Evolutionary conservation across 371 early-diverging fungal genomes (phyloP), one percentile per base, ranked within the genome.

Genomic region (Lichtheimia ornata): DNA sequence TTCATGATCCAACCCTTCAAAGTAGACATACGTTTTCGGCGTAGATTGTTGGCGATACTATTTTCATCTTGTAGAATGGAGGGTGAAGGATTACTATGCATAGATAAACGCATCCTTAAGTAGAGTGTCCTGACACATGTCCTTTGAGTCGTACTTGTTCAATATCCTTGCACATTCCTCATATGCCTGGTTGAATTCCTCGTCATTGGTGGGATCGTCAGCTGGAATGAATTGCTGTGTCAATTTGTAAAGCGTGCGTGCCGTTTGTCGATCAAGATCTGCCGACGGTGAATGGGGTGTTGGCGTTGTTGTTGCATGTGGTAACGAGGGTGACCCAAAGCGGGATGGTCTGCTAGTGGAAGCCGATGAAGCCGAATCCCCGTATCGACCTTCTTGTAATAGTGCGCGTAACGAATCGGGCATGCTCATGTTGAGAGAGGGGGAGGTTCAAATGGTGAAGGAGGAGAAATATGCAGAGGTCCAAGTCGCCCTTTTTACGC

Each of bases 21-120:
- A 35, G 24, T 17, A 22, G 13, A 45, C 73, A 71, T 71, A 87
- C 89, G 68, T 63, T 86, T 84, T 66, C 88, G 85, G 52, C 90
- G 88, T 68, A 92, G 85, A 20, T 74, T 69, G 58, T 85, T 87
- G 11, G 84, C 83, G 13, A 91, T 64, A 42, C 81, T 71, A 14
- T 76, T 63, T 59, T 90, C 92, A 64, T 91, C 88, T 30, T 81
- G 72, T 0, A 78, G 66, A 18, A 83, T 73, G 0, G 91, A 70
- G 1, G 92, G 84, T 14, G 81, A 69, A 14, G 88, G 62, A 30
- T 82, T 85, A 76, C 92, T 89, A 66, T 27, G 41, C 41, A 50
- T 14, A 17, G 27, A 17, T 13, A n/a, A 12, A 24, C 12, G 22
- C 15, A 50, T 47, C 50, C 18, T 17, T 13, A 22, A 14, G 25